phyloP scores from a whole-genome alignment of 2,329 filamentous ascomycete species.

The Neocucurbitaria cava region DNA sequence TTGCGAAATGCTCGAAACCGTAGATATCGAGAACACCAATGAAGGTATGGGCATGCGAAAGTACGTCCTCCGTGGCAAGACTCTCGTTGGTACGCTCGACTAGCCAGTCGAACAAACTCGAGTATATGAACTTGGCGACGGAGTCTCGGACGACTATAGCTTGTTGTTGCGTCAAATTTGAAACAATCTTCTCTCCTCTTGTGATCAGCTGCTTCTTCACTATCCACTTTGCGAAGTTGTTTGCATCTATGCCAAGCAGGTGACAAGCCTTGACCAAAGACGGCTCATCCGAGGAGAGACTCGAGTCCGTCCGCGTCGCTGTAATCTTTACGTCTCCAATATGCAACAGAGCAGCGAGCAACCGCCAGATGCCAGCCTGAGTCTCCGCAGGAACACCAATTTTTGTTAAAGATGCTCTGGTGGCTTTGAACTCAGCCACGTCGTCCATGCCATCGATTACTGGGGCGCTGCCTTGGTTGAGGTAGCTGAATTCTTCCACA shows the following conservation, averaged over 20 bases:
- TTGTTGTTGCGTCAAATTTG: conserved; percentile 91
- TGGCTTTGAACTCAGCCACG: conserved; percentile 89
- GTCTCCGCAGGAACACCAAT: conserved; percentile 80
- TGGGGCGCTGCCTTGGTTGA: conserved; percentile 93
- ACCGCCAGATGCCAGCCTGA: conserved; percentile 85
- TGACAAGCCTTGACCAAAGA: conserved; percentile 80
- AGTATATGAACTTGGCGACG: conserved; percentile 98
- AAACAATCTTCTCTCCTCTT: conserved; percentile 95
- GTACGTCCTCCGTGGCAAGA: conserved; percentile 85
- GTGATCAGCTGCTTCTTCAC: conserved; percentile 99
- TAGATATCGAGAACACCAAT: conserved; percentile 99
- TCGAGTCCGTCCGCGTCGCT: conserved; percentile 85
- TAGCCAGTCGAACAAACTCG: conserved; percentile 97
- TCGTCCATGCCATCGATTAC: conserved; percentile 95
- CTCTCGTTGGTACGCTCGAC: conserved; percentile 96
- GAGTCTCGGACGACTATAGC: conserved; percentile 95
- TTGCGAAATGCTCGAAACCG: conserved; percentile 98
- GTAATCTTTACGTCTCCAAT: conserved; percentile 97
- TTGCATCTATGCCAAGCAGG: conserved; percentile 84
- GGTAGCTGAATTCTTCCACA: conserved; percentile 91
- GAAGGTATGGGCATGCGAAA: conserved; percentile 83
- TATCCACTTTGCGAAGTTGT: conserved; percentile 95
- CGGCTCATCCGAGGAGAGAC: conserved; percentile 80
- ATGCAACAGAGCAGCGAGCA: conserved; percentile 90
- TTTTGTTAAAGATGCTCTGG: conserved; percentile 82